phyloP scores from a whole-genome alignment of 331 rosid genomes.

The Acacia pycnantha region DNA sequence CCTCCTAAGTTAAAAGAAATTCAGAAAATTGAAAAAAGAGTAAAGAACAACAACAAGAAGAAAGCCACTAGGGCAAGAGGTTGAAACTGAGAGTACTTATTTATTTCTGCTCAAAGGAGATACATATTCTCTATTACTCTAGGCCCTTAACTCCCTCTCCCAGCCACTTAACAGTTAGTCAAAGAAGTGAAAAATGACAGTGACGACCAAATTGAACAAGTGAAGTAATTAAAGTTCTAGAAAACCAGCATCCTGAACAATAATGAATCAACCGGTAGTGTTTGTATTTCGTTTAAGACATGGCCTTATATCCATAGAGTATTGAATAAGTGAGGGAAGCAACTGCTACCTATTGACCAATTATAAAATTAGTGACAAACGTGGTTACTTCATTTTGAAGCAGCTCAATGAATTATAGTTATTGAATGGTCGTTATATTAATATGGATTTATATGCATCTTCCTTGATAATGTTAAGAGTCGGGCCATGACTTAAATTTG shows the following conservation, averaged over 20 bases:
- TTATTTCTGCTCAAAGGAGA: neutral
- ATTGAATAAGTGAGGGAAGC: neutral
- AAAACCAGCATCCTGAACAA: neutral
- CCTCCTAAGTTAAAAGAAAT: slow-evolving; percentile 2
- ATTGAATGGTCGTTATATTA: slow-evolving; percentile 19
- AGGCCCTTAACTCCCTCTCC: neutral
- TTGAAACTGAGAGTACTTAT: neutral
- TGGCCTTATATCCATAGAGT: slow-evolving; percentile 14
- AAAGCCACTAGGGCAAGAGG: neutral
- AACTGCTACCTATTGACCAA: neutral
- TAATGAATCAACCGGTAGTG: neutral
- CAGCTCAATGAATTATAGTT: slow-evolving; percentile 2
- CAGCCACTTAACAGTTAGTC: slow-evolving; percentile 8
- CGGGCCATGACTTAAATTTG: neutral
- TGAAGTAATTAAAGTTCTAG: neutral
- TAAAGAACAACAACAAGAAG: neutral
- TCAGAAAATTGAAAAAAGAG: neutral
- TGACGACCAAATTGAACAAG: slow-evolving; percentile 16
- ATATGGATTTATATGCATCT: slow-evolving; percentile 9
- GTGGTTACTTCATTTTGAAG: neutral
- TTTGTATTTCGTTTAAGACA: neutral
- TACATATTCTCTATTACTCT: neutral
- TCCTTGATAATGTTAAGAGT: neutral
- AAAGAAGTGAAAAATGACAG: neutral
- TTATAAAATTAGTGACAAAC: neutral